phyloP scores from a whole-genome alignment of 345 rosid genomes.

The Camelina hispida region DNA sequence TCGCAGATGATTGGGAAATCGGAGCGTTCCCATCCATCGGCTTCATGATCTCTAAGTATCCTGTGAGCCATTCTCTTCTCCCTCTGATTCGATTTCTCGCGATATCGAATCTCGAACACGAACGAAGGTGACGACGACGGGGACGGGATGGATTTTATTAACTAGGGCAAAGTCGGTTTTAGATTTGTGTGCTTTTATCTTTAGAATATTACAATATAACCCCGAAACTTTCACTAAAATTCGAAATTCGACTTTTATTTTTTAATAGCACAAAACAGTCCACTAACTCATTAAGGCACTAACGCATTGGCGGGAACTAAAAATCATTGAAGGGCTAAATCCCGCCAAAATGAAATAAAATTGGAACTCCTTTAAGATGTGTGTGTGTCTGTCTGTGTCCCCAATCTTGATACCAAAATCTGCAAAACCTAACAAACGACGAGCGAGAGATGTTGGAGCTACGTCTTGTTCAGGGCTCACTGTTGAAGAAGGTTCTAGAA shows the following conservation, averaged over 20 bases:
- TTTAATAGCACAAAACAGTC: neutral
- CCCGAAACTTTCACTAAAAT: neutral
- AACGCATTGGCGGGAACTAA: conserved; percentile 33
- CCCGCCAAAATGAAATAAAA: conserved; percentile 34
- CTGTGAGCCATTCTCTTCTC: conserved; percentile 73
- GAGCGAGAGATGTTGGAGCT: conserved; percentile 72
- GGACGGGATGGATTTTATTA: too few relatives aligned
- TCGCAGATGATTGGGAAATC: conserved; percentile 95
- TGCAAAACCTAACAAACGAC: neutral
- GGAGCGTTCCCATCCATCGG: conserved; percentile 93
- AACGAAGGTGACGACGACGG: conserved; percentile 5
- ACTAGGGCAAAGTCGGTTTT: conserved; percentile 26
- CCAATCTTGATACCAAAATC: too few relatives aligned
- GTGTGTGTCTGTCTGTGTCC: too few relatives aligned
- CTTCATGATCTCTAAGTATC: conserved; percentile 78
- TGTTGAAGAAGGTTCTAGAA: conserved; percentile 95
- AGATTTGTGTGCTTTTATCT: neutral
- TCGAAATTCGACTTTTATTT: neutral
- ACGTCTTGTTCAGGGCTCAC: conserved; percentile 90
- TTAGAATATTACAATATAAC: neutral
- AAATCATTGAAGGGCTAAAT: neutral
- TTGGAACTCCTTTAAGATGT: neutral
- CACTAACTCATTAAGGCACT: neutral
- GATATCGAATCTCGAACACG: neutral
- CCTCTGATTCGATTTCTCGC: conserved; percentile 12